These are phyloP conservation scores for Ceratocystiopsis minuta DNA, from an alignment of 2,329 filamentous ascomycete species.

Conservation along the genomic window DNA sequence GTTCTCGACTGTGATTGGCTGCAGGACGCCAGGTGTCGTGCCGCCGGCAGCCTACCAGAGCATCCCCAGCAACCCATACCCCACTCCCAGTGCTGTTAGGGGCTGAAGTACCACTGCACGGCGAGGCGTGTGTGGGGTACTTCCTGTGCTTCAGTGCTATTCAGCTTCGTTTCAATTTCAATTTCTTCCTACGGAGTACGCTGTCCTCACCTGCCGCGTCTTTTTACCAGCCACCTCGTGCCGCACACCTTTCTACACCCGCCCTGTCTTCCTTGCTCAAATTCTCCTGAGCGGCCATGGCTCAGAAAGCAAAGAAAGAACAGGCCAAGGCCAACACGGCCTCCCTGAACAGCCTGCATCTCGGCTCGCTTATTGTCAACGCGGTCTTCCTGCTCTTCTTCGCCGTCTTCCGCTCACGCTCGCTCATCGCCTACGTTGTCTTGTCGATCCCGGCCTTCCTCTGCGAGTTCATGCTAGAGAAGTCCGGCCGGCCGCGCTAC, in stretches of 20 bases:
- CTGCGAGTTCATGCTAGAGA: conserved; percentile 76
- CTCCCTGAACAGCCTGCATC: conserved; percentile 64
- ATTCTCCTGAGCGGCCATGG: conserved; percentile 24
- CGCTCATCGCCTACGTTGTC: conserved; percentile 48
- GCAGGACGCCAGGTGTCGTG: conserved; percentile 5
- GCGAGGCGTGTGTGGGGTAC: too few relatives aligned
- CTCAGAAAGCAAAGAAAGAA: conserved; percentile 46
- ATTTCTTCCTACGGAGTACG: too few relatives aligned
- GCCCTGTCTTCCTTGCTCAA: neutral
- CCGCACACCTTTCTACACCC: neutral
- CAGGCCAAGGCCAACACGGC: conserved; percentile 60
- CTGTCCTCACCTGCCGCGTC: neutral
- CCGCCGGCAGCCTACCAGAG: conserved; percentile 17
- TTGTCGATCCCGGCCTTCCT: conserved; percentile 57
- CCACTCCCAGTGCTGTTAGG: conserved; percentile 1
- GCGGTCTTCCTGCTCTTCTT: conserved; percentile 55
- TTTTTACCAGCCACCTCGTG: neutral
- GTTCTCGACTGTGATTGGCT: conserved; percentile 19
- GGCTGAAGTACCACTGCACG: too few relatives aligned
- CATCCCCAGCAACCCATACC: conserved; percentile 15
- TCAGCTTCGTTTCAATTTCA: too few relatives aligned
- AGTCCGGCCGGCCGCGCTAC: conserved; percentile 61
- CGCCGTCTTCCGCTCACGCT: conserved; percentile 46
- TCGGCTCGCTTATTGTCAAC: conserved; percentile 57
- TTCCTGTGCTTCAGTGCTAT: too few relatives aligned